phyloP scores from a whole-genome alignment of 371 early-diverging fungal species.

The Mortierella sp. region DNA sequence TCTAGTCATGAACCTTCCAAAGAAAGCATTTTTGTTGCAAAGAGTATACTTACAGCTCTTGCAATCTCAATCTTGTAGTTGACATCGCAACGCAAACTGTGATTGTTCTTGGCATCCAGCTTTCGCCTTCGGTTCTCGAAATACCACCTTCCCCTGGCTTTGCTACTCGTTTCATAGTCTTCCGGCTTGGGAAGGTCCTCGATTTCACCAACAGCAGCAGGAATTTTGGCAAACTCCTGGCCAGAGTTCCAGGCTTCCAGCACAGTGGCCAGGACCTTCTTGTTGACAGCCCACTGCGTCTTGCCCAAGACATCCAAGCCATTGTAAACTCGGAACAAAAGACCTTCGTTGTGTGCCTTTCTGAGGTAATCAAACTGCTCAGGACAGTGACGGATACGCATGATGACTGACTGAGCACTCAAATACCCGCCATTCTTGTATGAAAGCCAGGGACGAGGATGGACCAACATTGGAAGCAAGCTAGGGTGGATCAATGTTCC shows the following conservation, averaged over 20 bases:
- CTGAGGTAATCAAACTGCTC: slow-evolving; percentile 84
- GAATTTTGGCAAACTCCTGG: slow-evolving; percentile 79
- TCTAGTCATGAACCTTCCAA: background rate
- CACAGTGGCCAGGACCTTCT: slow-evolving; percentile 80
- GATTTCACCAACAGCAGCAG: slow-evolving; percentile 61
- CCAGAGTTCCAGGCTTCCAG: slow-evolving; percentile 92
- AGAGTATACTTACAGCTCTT: slow-evolving; percentile 70
- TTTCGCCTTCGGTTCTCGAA: slow-evolving; percentile 61
- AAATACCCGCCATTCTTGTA: slow-evolving; percentile 92
- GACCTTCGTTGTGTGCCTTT: slow-evolving; percentile 83
- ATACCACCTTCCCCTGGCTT: slow-evolving; percentile 68
- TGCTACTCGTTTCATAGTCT: slow-evolving; percentile 73
- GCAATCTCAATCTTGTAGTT: slow-evolving; percentile 98
- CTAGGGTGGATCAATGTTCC: slow-evolving; percentile 78
- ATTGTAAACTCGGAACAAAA: slow-evolving; percentile 73
- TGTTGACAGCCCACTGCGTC: slow-evolving; percentile 92
- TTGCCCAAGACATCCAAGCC: slow-evolving; percentile 92
- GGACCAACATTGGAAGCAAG: slow-evolving; percentile 93
- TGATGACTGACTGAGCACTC: slow-evolving; percentile 69
- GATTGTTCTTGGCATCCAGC: slow-evolving; percentile 72
- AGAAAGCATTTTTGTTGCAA: background rate
- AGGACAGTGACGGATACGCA: slow-evolving; percentile 80
- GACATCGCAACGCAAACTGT: slow-evolving; percentile 90
- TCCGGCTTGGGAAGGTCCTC: slow-evolving; percentile 74
- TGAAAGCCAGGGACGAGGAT: slow-evolving; percentile 94